These are phyloP conservation scores for Truncatella angustata DNA, from an alignment of 2,329 filamentous ascomycete species.

Conservation along the genomic window DNA sequence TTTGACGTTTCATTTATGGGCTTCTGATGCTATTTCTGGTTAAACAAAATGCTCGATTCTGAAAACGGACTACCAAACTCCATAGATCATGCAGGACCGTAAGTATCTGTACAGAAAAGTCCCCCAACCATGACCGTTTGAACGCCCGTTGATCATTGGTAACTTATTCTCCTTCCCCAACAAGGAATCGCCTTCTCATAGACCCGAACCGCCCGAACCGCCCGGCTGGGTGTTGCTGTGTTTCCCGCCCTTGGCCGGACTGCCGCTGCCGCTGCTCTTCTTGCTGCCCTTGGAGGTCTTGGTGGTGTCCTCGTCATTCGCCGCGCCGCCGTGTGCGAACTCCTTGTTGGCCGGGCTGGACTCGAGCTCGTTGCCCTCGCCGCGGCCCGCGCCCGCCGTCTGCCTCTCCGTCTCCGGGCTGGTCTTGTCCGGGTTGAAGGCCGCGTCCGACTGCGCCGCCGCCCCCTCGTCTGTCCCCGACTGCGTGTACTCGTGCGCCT, in stretches of 20 bases:
- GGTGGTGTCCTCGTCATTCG: conserved; percentile 15
- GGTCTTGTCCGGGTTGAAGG: conserved; percentile 69
- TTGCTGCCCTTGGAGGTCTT: conserved; percentile 33
- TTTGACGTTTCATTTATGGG: no score
- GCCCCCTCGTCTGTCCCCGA: conserved; percentile 62
- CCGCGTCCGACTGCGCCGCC: conserved; percentile 54
- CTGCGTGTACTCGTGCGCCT: conserved; percentile 65
- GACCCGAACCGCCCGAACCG: no score
- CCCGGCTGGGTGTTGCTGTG: no score
- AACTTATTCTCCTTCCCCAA: neutral
- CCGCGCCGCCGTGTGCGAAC: conserved; percentile 30
- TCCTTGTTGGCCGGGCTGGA: conserved; percentile 44
- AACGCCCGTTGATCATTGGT: no score
- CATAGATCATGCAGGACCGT: neutral
- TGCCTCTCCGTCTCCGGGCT: conserved; percentile 60
- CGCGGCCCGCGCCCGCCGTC: conserved; percentile 29
- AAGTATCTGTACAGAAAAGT: no score
- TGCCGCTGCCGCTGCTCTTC: conserved; percentile 24
- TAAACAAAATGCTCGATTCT: no score
- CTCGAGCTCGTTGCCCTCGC: conserved; percentile 35
- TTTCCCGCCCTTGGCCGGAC: conserved; percentile 27
- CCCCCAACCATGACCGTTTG: no score
- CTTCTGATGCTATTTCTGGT: no score
- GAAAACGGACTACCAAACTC: conserved; percentile 7
- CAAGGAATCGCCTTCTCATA: neutral